Percentiles rank a stretch among this genome's conserved stretches.
phyloP scores from a whole-genome alignment of 176 grass and related monocot species.

The Juncus effusus region DNA sequence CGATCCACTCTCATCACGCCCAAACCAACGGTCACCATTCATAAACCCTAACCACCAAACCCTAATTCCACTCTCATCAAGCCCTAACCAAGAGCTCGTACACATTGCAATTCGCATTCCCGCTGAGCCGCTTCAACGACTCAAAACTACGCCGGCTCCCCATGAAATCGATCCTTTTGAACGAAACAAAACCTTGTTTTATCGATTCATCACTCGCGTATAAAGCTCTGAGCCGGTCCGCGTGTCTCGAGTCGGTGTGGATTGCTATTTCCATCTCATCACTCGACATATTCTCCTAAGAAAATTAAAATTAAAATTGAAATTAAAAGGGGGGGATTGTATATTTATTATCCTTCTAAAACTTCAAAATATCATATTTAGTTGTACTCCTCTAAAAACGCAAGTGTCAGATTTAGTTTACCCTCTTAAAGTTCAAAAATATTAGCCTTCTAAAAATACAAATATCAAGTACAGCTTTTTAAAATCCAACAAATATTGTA shows the following conservation, averaged over 20 bases:
- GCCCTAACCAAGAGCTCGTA: conserved; percentile 87
- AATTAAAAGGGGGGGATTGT: background rate
- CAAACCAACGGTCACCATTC: too few species aligned
- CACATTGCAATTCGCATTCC: conserved; percentile 68
- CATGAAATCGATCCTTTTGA: conserved; percentile 83
- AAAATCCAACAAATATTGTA: too few species aligned
- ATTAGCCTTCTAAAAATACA: too few species aligned
- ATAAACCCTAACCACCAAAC: too few species aligned
- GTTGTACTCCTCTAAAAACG: background rate
- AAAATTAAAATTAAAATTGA: too few species aligned
- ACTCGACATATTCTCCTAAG: conserved; percentile 75
- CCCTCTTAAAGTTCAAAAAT: too few species aligned
- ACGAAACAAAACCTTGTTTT: conserved; percentile 52
- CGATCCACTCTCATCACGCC: too few species aligned
- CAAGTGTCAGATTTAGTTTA: too few species aligned
- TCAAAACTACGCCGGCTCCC: conserved; percentile 91
- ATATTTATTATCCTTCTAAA: background rate
- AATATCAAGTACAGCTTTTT: too few species aligned
- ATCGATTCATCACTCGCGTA: conserved; percentile 58
- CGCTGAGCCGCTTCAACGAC: conserved; percentile 66
- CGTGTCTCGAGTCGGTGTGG: conserved; percentile 90
- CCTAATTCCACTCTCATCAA: conserved; percentile 29
- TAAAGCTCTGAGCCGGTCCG: conserved; percentile 68
- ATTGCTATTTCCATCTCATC: conserved; percentile 67
- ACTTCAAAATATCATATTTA: background rate